A percentile compares a stretch with the other conserved stretches of the same genome.
Conservation (phyloP, 441 rosid genomes). For the Adansonia grandidieri region DNA sequence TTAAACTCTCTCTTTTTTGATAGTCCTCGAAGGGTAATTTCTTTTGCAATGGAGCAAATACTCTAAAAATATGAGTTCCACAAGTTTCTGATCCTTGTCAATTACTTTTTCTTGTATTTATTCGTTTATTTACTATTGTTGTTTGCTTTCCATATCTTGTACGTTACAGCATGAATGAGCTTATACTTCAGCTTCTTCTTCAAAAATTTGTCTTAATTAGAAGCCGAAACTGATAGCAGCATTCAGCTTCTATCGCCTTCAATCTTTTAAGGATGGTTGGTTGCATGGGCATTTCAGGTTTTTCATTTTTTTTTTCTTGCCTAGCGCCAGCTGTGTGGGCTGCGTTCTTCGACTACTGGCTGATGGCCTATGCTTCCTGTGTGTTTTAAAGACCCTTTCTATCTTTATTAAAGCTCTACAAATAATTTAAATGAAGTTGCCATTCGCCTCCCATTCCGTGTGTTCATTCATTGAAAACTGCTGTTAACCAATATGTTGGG, state of each 20-base stretch:
- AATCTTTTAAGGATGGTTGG: slow-evolving; percentile 5
- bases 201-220: not conserved
- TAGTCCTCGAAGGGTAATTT: not conserved
- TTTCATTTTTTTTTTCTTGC: not conserved
- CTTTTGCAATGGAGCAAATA: slow-evolving; percentile 1
- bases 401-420: not conserved
- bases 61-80: slow-evolving; percentile 23
- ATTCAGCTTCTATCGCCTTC: not conserved
- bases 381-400: slow-evolving; percentile 7
- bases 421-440: slow-evolving; percentile 4
- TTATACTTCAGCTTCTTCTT: not conserved
- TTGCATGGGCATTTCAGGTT: not conserved
- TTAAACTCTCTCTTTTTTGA: not conserved
- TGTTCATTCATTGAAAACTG: not conserved
- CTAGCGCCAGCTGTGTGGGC: not conserved
- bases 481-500: not conserved
- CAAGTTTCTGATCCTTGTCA: not conserved
- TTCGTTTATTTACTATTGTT: not conserved
- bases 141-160: not conserved
- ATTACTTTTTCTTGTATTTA: not conserved
- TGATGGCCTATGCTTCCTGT: slow-evolving; percentile 7
- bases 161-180: not conserved
- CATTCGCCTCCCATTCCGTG: not conserved
- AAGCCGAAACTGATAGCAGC: not conserved
- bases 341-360: slow-evolving; percentile 11